Percentiles rank a stretch among this genome's conserved stretches.
These are phyloP conservation scores for Fraxinus platypoda DNA, from an alignment of 305 asterid genomes.

Conservation along the genomic window DNA sequence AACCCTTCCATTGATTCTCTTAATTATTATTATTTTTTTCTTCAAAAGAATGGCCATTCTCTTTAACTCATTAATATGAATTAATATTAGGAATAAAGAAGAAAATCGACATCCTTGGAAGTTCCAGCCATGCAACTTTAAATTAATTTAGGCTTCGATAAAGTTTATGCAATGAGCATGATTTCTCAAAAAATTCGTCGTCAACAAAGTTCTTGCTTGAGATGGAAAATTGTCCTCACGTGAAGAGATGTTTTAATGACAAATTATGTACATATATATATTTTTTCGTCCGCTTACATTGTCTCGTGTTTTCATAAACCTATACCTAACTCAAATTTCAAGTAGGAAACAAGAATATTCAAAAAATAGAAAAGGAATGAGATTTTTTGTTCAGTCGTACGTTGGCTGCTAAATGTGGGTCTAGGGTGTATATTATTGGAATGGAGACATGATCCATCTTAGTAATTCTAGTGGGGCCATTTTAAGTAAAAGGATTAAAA, in stretches of 20 bases:
- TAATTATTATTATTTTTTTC: not conserved
- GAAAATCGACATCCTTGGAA: not conserved
- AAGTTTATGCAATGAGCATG: not conserved
- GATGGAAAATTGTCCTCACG: not conserved
- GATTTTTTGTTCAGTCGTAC: constrained; percentile 26
- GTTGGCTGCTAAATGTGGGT: constrained; percentile 27
- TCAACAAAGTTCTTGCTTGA: constrained; percentile 25
- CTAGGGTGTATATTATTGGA: constrained; percentile 25
- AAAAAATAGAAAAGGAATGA: constrained; percentile 39
- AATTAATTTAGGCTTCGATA: not conserved
- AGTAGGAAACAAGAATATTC: constrained; percentile 67
- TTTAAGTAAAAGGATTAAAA: constrained; percentile 18
- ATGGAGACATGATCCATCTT: constrained; percentile 29
- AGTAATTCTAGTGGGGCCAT: constrained; percentile 32
- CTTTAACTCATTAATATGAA: not conserved
- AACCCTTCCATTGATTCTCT: constrained; percentile 9
- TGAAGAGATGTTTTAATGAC: not conserved
- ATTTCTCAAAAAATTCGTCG: not conserved
- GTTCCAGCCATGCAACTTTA: not conserved
- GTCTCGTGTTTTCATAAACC: not conserved
- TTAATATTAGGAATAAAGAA: not conserved
- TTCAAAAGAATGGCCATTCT: not conserved
- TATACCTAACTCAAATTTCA: not conserved
- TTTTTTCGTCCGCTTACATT: no score
- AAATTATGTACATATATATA: no score